Conservation (phyloP, 768 basidiomycete species). For the Pholiota conissans region DNA sequence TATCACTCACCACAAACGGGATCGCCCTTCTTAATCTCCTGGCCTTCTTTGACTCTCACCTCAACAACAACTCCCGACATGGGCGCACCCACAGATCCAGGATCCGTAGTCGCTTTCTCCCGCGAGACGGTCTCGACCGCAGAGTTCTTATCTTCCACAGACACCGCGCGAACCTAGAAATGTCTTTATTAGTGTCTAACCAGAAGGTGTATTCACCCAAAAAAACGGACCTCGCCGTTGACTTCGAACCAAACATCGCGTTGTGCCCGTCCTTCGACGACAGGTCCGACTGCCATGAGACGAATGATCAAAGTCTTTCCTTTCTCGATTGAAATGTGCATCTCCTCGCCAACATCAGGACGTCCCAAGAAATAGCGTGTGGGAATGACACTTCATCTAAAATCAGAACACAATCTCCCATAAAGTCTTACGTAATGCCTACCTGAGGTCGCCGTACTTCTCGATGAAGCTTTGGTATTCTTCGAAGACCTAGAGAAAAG, state of each 20-base stretch:
- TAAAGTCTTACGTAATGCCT: constrained; percentile 21
- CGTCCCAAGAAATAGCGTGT: constrained; percentile 97
- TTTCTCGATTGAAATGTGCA: constrained; percentile 94
- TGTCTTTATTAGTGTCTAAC: constrained; percentile 16
- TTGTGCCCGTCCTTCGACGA: constrained; percentile 88
- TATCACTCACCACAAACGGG: constrained; percentile 78
- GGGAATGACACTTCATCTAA: constrained; percentile 74
- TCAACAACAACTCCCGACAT: constrained; percentile 99
- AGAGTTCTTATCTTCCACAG: constrained; percentile 96
- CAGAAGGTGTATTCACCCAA: constrained; percentile 3
- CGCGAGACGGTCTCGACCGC: constrained; percentile 93
- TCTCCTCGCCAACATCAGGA: constrained; percentile 90
- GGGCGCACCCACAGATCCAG: constrained; percentile 95
- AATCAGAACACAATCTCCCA: constrained; percentile 10
- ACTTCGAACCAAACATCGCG: constrained; percentile 99
- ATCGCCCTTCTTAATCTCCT: constrained; percentile 98
- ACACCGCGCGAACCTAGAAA: constrained; percentile 84
- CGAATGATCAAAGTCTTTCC: constrained; percentile 97
- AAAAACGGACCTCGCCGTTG: constrained; percentile 77
- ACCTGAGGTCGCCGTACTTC: constrained; percentile 96
- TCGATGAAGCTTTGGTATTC: constrained; percentile 94
- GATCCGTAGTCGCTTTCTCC: constrained; percentile 92
- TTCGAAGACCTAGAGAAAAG: constrained; percentile 77
- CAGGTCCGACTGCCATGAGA: constrained; percentile 92
- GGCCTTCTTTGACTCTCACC: constrained; percentile 95